Base-by-base conservation (phyloP, 1,284 basidiomycete genomes). In the Papiliotrema laurentii region DNA sequence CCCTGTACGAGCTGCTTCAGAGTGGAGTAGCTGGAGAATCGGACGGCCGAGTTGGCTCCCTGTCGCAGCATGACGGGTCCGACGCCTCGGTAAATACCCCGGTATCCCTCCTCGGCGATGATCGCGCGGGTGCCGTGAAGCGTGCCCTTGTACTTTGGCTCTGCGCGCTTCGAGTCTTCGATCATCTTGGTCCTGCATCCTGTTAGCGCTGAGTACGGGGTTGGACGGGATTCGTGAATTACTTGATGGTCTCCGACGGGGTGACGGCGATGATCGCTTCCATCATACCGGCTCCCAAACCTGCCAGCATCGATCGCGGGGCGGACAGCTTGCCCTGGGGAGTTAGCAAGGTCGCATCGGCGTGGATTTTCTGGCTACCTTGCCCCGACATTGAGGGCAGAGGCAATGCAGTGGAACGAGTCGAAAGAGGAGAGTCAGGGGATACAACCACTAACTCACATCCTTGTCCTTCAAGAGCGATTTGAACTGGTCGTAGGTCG, bases 201-300 rank as follows among this genome's bases (percentile, higher is more conserved):
- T 25, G 11, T 11, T 24, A 22, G 18, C 49, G n/a, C 35, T 36
- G 38, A 49, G 38, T 16, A 21, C 16, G 18, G 22, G 5, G 18
- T 19, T 22, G 28, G 19, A 48, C 24, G 18, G 10, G 26, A 3
- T 9, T 13, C 14, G 22, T 41, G 13, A 72, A 85, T 37, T 48
- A 92, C 91, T 98, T 98, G 78, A 98, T 97, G 0, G 94, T 97
- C 74, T 98, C 94, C 7, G 89, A 92, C 1, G 94, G 96, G 0
- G 94, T 97, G 5, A 97, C 94, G 1, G 93, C 94, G 51, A 97
- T 83, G 24, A 97, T 71, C 1, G 94, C 93, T 73, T 98, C 94
- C 69, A 80, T 86, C 83, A 96, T 85, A 10, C 96, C 94, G 2
- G 96, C 96, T 37, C 91, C 92, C 4, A 98, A 77, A 34, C 96